Percentiles rank a stretch among this genome's conserved stretches.
Conservation (phyloP, 495 filamentous ascomycete genomes). For the Penicillium psychrofluorescens region DNA sequence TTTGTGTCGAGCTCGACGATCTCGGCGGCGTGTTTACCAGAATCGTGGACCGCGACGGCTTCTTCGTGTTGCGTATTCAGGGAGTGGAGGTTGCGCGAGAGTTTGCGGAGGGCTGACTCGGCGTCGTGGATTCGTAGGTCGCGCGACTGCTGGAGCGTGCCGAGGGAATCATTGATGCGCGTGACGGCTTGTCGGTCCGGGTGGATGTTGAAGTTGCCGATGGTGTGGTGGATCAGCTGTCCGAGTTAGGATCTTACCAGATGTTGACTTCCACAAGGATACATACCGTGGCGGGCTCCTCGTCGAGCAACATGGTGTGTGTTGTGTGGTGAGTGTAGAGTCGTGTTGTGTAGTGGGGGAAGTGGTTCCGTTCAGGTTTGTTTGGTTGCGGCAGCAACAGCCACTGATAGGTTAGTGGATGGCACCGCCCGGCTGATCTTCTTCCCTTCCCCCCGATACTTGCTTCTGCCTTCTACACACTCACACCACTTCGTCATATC, state of each 20-base stretch:
- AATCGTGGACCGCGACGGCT: constrained; percentile 61
- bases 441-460: neutral
- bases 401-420: constrained; percentile 14
- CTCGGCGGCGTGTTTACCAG: constrained; percentile 67
- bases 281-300: constrained; percentile 78
- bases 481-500: neutral
- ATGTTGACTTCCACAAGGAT: neutral
- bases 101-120: constrained; percentile 61
- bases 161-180: constrained; percentile 80
- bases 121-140: constrained; percentile 66
- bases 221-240: constrained; percentile 83
- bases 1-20: constrained; percentile 83
- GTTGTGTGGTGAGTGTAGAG: neutral
- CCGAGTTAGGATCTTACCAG: neutral
- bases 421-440: constrained; percentile 29
- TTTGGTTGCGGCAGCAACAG: constrained; percentile 45
- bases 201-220: constrained; percentile 88
- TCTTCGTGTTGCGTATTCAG: constrained; percentile 64
- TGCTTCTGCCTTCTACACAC: neutral
- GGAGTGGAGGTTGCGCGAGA: constrained; percentile 64
- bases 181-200: constrained; percentile 78
- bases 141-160: constrained; percentile 70
- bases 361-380: constrained; percentile 5
- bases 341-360: neutral
- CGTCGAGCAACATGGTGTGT: constrained; percentile 87